Evolutionary conservation across 495 filamentous ascomycete genomes (phyloP).

Genomic region (Thermothielavioides terrestris): DNA sequence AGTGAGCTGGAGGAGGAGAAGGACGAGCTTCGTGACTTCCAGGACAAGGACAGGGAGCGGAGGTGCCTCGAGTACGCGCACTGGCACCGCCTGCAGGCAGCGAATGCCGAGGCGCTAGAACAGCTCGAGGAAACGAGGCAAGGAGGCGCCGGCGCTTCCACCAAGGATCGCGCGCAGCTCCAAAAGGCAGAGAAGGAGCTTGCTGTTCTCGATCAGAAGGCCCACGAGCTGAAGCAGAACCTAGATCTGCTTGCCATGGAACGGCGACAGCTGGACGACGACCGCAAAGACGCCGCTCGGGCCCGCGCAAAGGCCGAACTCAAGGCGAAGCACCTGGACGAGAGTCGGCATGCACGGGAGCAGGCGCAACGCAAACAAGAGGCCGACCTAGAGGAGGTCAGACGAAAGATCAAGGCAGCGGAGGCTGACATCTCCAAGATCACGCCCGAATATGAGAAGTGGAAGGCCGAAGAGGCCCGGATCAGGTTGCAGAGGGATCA

Average conservation of each 20-base stretch:
- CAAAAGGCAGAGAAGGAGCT: slow-evolving; percentile 75
- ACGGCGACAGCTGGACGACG: slow-evolving; percentile 78
- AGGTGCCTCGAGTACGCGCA: slow-evolving; percentile 92
- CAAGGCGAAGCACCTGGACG: slow-evolving; percentile 67
- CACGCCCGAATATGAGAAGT: slow-evolving; percentile 62
- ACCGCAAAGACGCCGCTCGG: slow-evolving; percentile 71
- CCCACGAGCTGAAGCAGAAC: slow-evolving; percentile 68
- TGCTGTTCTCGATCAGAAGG: slow-evolving; percentile 63
- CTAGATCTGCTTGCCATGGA: slow-evolving; percentile 84
- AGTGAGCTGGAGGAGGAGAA: slow-evolving; percentile 93
- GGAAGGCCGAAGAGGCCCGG: slow-evolving; percentile 61
- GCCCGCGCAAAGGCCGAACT: slow-evolving; percentile 76
- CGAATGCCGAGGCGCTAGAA: slow-evolving; percentile 65
- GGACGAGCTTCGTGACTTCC: slow-evolving; percentile 82
- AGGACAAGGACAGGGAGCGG: slow-evolving; percentile 90
- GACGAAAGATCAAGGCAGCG: slow-evolving; percentile 62
- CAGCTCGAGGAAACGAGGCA: slow-evolving; percentile 75
- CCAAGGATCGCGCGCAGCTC: slow-evolving; percentile 70
- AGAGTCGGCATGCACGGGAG: slow-evolving; percentile 71
- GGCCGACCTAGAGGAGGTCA: slow-evolving; percentile 62
- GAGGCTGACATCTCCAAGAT: slow-evolving; percentile 67
- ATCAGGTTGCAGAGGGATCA: slow-evolving; percentile 62
- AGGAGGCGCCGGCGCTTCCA: slow-evolving; percentile 71
- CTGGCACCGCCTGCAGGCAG: slow-evolving; percentile 77
- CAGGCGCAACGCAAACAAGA: slow-evolving; percentile 61